These are phyloP conservation scores for Talaromyces sp. DNA, from an alignment of 2,329 filamentous ascomycete genomes.

Conservation along the genomic window DNA sequence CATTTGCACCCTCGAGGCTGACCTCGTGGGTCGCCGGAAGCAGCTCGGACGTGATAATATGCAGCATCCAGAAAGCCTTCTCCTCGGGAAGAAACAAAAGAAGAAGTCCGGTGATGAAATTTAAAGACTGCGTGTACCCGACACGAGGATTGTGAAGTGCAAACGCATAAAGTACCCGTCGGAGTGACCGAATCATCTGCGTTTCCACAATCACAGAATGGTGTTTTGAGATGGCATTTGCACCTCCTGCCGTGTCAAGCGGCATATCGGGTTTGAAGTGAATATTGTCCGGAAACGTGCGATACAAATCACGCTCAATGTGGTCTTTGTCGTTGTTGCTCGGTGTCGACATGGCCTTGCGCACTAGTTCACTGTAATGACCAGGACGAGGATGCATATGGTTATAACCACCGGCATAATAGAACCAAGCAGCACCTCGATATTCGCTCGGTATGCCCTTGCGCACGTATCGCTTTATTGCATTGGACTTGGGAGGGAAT, in stretches of 20 bases:
- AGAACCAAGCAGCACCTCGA: conserved; percentile 96
- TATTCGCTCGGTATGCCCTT: conserved; percentile 94
- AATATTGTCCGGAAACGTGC: conserved; percentile 92
- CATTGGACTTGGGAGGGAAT: conserved; percentile 75
- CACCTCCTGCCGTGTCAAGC: conserved; percentile 15
- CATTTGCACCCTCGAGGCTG: conserved; percentile 84
- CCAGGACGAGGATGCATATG: conserved; percentile 72
- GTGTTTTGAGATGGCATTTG: conserved; percentile 33
- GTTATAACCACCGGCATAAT: conserved; percentile 82
- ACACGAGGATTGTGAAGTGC: conserved; percentile 86
- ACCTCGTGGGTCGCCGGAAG: conserved; percentile 89
- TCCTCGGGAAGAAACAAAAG: conserved; percentile 89
- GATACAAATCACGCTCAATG: conserved; percentile 88
- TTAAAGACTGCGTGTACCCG: conserved; percentile 92
- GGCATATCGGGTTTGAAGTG: conserved; percentile 68
- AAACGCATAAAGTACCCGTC: conserved; percentile 83
- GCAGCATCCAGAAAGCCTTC: conserved; percentile 87
- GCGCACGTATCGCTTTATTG: conserved; percentile 83
- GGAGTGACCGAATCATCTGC: conserved; percentile 72
- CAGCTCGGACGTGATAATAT: conserved; percentile 83
- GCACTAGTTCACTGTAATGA: conserved; percentile 68
- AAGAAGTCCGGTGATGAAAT: conserved; percentile 86
- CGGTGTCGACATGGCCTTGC: conserved; percentile 60
- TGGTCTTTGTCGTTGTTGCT: conserved; percentile 75
- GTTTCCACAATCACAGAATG: conserved; percentile 56